These are phyloP conservation scores for Cercospora berteroae DNA, from an alignment of 2,329 filamentous ascomycete genomes.

Conservation along the genomic window DNA sequence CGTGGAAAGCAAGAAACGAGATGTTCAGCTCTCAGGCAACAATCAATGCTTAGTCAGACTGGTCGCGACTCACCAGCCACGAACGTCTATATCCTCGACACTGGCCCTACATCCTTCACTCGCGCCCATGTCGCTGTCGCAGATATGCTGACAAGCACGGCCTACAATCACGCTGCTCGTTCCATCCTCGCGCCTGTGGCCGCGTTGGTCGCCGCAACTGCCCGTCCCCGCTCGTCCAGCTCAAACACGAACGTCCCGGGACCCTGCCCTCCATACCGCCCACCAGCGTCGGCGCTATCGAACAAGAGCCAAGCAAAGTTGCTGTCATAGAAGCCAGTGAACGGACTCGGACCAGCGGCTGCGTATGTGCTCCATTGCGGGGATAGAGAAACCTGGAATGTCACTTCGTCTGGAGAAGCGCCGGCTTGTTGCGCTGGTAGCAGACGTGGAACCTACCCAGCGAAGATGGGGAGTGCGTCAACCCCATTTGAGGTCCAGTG, in stretches of 20 bases:
- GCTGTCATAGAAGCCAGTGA: constrained; percentile 3
- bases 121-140: neutral
- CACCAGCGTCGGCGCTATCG: neutral
- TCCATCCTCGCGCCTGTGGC: neutral
- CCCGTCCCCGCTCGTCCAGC: neutral
- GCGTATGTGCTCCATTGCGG: neutral
- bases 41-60: neutral
- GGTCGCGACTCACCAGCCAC: neutral
- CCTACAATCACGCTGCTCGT: neutral
- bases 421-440: neutral
- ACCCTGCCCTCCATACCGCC: neutral
- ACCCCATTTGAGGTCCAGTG: neutral
- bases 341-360: neutral
- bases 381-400: neutral
- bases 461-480: neutral
- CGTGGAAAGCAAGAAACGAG: neutral
- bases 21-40: neutral
- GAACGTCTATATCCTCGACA: neutral
- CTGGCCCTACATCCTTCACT: neutral
- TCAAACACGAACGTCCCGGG: constrained; percentile 7
- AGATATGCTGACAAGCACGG: neutral
- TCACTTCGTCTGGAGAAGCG: neutral
- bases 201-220: neutral
- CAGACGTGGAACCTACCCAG: neutral
- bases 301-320: neutral